Base-by-base conservation (phyloP, 768 basidiomycete genomes). In the Glaciozyma antarctica region DNA sequence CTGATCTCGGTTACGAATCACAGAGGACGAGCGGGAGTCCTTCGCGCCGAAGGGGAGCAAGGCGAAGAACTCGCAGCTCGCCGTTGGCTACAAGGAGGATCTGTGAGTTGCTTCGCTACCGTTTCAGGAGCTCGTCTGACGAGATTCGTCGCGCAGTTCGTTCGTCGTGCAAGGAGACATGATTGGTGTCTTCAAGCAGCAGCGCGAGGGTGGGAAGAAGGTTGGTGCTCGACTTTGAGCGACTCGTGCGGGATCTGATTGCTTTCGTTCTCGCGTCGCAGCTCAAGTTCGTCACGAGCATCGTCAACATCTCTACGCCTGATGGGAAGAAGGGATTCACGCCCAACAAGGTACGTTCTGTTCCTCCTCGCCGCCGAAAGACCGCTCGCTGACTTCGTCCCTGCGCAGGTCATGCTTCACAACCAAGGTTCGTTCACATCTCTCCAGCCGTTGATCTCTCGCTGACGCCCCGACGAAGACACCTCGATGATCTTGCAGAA, bases 1-100 rank as follows among this genome's bases (percentile, higher is more conserved):
- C 22, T 43, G 15, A 7, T 60, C 3, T 30, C 24, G 24, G 22
- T 30, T 32, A 0, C n/a, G 5, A 38, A 77, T 0, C n/a, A 76
- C 76, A 22, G 77, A 77, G 6, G 79, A 78, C 0, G 78, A 83
- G 6, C 16, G 32, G 81, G 66, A 47, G 9, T 47, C 83, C 59
- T 81, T 81, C 28, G 76, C 76, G 56, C 75, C 73, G 51, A 70
- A 26, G 70, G 70, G 12, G 68, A 75, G 55, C 71, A 71, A 32
- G 70, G 67, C 70, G 19, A 74, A 73, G 58, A 98, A 98, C 76
- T 88, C 88, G 8, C 88, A 90, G 68, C 82, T 98, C 45, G 89
- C 88, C 5, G 86, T 98, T 48, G 94, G 94, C 16, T 93, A 95
- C 81, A 91, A 90, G 78, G 89, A 91, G 65, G 92, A 95, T 73